Base-by-base conservation (phyloP, 441 rosid genomes). In the Raphanus hybrid region DNA sequence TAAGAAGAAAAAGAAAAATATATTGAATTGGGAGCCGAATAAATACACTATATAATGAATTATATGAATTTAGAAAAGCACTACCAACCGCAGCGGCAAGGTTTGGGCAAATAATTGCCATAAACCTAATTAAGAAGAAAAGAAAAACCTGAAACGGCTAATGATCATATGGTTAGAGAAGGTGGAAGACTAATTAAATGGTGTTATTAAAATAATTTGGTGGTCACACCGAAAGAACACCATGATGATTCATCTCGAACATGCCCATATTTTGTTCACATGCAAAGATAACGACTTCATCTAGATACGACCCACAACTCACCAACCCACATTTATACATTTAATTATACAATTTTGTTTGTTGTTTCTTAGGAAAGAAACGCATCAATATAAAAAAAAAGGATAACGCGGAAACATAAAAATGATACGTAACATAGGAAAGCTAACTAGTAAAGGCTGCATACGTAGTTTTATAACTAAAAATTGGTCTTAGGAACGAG, bases 231-330 rank as follows among this genome's bases (percentile, higher is more conserved):
- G 61, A 61, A 69, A 73, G 69, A 68, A 78, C 69, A 78, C 64
- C 64, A 72, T 78, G 58, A 54, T 54, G 81, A 72, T 78, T 78
- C 71, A n/a, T 67, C 48, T 67, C 5, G 77, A 78, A 78, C 77
- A 67, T 78, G 81, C 60, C 81, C 77, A 73, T 67, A 67, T 67
- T 67, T 78, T 78, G 74, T 61, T 78, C 81, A 78, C 81, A 78
- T 73, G 81, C 70, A 67, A 43, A 54, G 65, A 67, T 61, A 72
- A 78, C 39, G 77, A 78, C 77, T 71, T 71, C 64, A 35, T 48
- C 26, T 54, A 7, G 35, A 66, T 71, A 67, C 71, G 68, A 77
- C 81, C 76, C 81, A 77, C 76, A 77, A 77, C 77, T 58, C 81
- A 72, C 81, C 77, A 72, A 72, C 62, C 69, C 29, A 41, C 72